A percentile compares a stretch with the other conserved stretches of the same genome.
These are phyloP conservation scores for Fagopyrum homotropicum DNA, from an alignment of 148 eudicot genomes.

Conservation along the genomic window DNA sequence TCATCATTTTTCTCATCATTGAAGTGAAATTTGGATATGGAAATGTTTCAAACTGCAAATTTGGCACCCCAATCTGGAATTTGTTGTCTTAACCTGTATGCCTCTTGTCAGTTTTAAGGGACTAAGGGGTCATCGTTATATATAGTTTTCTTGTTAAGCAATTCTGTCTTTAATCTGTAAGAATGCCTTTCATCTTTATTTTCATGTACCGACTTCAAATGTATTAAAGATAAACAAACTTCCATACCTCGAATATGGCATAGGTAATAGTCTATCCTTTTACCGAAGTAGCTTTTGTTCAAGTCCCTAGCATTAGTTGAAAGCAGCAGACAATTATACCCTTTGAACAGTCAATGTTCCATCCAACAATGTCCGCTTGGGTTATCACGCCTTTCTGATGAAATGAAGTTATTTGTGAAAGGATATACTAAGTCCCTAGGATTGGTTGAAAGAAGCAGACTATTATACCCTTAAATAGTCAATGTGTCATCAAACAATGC, in stretches of 20 bases:
- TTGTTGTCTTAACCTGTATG: not conserved
- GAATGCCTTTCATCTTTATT: not conserved
- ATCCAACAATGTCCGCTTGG: not conserved
- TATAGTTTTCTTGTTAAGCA: not conserved
- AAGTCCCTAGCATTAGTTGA: not conserved
- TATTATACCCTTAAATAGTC: not conserved
- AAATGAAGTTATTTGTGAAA: not conserved
- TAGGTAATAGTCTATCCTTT: not conserved
- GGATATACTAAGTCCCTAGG: not conserved
- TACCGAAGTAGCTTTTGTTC: not conserved
- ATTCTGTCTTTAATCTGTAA: not conserved
- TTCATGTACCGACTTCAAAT: not conserved
- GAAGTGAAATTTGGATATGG: not conserved
- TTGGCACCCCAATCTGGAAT: not conserved
- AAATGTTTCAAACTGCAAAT: not conserved
- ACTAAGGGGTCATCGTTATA: not conserved
- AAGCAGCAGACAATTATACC: not conserved
- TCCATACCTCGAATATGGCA: not conserved
- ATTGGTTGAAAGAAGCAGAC: not conserved
- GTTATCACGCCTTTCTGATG: not conserved
- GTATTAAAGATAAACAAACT: not conserved
- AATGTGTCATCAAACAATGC: not conserved
- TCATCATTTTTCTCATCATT: no score
- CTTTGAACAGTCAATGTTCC: not conserved
- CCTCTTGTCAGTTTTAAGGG: not conserved